Base-by-base conservation (phyloP, 352 stramenopile species). In the Elongisporangium prolatum region DNA sequence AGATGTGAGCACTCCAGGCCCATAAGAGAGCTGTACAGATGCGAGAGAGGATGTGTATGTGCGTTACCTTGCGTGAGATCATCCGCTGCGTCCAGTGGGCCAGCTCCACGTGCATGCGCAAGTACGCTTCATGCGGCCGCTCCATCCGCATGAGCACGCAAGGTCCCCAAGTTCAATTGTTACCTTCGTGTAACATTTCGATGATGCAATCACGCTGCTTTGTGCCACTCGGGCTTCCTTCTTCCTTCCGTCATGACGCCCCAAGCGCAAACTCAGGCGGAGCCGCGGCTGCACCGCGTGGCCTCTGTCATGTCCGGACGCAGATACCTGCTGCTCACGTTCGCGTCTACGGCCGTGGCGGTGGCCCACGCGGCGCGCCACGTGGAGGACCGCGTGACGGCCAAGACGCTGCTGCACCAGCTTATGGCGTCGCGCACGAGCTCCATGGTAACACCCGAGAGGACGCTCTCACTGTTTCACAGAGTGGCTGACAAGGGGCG, bases 121-220 rank as follows among this genome's bases (percentile, higher is more conserved):
- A 92, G 65, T 91, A 91, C 18, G 90, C 68, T 61, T 88, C 77
- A 60, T 92, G 81, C 68, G 88, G 80, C 16, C 73, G 65, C 20
- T 81, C 69, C 69, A 79, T 80, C 13, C 17, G 54, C 25, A 40
- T 50, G 16, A 11, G 0, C 17, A 20, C 20, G 10, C 17, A 4
- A 18, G 25, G 4, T 8, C 28, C 28, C 4, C 28, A 40, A 40
- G 28, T 40, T 40, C 28, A 40, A 40, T 40, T 5, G 28, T 8
- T 40, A 40, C 28, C 28, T 40, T 40, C 28, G 28, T 40, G 28
- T 9, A 40, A 40, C 28, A 5, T 40, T 9, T 9, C 4, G 4
- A 40, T 40, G 28, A 40, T 40, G 28, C 28, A 40, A 40, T 40
- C 28, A 40, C 28, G 28, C 28, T 40, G 28, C 28, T 40, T 40